A percentile compares a stretch with the other conserved stretches of the same genome.
Evolutionary conservation across 176 grass and related monocot species (phyloP).

Genomic region (Tuctoria greenei): DNA sequence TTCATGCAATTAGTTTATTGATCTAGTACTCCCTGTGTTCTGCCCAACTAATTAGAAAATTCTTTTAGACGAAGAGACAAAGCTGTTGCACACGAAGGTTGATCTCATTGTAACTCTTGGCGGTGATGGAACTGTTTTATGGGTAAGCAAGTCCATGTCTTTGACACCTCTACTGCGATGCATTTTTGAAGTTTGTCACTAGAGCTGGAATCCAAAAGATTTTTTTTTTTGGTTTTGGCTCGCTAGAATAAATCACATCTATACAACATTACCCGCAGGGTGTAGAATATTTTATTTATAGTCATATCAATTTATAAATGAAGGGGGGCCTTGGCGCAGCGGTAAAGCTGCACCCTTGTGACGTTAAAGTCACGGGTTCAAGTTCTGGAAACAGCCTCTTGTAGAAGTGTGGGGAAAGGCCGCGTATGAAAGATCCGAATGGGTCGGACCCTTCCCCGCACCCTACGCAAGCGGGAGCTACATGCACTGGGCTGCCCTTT

Average conservation of each 20-base stretch:
- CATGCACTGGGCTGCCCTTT: too few species aligned
- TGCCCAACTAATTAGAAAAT: conserved; percentile 44
- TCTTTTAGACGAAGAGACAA: conserved; percentile 76
- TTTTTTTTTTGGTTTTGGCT: neutral
- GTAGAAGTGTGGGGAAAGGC: too few species aligned
- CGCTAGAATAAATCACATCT: neutral
- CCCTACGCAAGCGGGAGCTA: too few species aligned
- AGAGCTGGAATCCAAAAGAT: neutral
- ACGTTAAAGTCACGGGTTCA: too few species aligned
- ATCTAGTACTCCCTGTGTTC: neutral
- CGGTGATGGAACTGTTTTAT: conserved; percentile 93
- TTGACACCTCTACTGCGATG: neutral
- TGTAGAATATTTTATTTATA: neutral
- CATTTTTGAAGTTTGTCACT: neutral
- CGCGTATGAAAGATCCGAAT: too few species aligned
- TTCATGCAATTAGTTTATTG: conserved; percentile 24
- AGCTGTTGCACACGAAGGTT: conserved; percentile 83
- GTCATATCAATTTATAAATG: neutral
- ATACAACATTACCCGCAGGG: neutral
- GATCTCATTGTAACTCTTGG: conserved; percentile 96
- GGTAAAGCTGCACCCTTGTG: too few species aligned
- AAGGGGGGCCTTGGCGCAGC: too few species aligned
- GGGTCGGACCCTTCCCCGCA: too few species aligned
- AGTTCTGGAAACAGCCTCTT: too few species aligned
- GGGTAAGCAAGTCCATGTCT: conserved; percentile 53